Base-by-base conservation (phyloP, 495 filamentous ascomycete genomes). In the Darksidea phi region DNA sequence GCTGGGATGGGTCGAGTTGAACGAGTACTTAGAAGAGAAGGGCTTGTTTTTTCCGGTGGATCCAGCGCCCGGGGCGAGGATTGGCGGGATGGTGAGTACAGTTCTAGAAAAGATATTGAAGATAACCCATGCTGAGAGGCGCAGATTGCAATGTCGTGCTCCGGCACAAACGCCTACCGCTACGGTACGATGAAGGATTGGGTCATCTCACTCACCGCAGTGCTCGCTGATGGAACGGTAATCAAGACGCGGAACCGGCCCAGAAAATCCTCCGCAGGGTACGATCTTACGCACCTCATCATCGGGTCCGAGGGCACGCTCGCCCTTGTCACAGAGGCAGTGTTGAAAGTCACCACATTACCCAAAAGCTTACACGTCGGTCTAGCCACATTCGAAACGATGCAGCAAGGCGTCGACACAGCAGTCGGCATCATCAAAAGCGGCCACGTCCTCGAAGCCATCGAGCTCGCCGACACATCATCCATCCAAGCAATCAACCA, bases 111-210 rank as follows among this genome's bases (percentile, higher is more conserved):
- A 10, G 28, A 32, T 3, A 32, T 4, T 32, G 28, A 3, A 32
- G 28, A 32, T 10, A 32, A 10, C 4, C 28, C 4, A 3, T 32
- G 28, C 3, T 32, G 4, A 32, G 10, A 32, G 28, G 3, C 46
- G 10, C 43, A 63, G 64, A 63, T 67, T 13, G 61, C 66, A 28
- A 63, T 61, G 2, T 89, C 89, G 32, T 96, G 92, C 79, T 88
- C 84, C 58, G 92, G 92, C 28, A 96, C 92, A 26, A 96, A 97
- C 72, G 87, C 92, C 12, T 91, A 94, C 68, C 80, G 89, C 17
- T 97, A 97, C 71, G 93, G 93, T 1, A 95, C 93, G 0, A 97
- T 97, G 91, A 85, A 89, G 61, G 91, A 96, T 68, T 96, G 91
- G 90, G 91, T 97, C 0, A 76, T 96, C 28, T 86, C 83, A 48